phyloP scores from a whole-genome alignment of 768 basidiomycete genomes.

The Postia placenta region DNA sequence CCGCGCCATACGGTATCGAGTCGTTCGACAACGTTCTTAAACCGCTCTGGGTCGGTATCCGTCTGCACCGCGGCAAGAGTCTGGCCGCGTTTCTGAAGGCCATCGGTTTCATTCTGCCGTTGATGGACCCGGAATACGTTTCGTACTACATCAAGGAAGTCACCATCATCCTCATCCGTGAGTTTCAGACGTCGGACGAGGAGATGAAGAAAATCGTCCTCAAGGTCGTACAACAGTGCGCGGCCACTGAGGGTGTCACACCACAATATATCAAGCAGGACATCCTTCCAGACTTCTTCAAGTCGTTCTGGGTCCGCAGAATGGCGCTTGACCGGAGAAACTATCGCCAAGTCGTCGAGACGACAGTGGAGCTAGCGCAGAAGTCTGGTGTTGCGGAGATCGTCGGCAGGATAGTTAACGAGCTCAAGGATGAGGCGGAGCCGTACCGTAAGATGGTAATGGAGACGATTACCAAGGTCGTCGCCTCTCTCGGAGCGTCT shows the following conservation, averaged over 20 bases:
- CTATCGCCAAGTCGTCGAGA: conserved; percentile 96
- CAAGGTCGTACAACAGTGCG: conserved; percentile 98
- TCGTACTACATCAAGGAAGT: conserved; percentile 99
- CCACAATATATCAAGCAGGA: conserved; percentile 95
- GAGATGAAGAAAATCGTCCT: conserved; percentile 99
- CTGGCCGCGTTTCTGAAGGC: conserved; percentile 95
- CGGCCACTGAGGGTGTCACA: conserved; percentile 96
- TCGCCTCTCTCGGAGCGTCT: conserved; percentile 90
- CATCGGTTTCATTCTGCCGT: conserved; percentile 98
- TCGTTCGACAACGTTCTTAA: conserved; percentile 97
- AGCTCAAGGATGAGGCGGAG: conserved; percentile 86
- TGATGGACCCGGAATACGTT: conserved; percentile 99
- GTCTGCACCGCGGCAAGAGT: conserved; percentile 92
- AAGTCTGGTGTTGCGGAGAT: conserved; percentile 97
- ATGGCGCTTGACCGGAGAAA: conserved; percentile 98
- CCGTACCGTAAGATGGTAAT: conserved; percentile 99
- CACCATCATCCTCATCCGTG: conserved; percentile 92
- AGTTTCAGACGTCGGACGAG: conserved; percentile 98
- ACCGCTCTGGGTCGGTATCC: conserved; percentile 90
- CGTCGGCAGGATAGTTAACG: conserved; percentile 80
- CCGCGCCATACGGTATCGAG: conserved; percentile 98
- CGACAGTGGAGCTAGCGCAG: conserved; percentile 96
- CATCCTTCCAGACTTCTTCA: conserved; percentile 98
- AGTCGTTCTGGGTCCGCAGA: conserved; percentile 95
- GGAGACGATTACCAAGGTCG: conserved; percentile 98